Percentiles rank a stretch among this genome's conserved stretches.
Conservation (phyloP, 345 rosid species). For the Syzygium grande region DNA sequence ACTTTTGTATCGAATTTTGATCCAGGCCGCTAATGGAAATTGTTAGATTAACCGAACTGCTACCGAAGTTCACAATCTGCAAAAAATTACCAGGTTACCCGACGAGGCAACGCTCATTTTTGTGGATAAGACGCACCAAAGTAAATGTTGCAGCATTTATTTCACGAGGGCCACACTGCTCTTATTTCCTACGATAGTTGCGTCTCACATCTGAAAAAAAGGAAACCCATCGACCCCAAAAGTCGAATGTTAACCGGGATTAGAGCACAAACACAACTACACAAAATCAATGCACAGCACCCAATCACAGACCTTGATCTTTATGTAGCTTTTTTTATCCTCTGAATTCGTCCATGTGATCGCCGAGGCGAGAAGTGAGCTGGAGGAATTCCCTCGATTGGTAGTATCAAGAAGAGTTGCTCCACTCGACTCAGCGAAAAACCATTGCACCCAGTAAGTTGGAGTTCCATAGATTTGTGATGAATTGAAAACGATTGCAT, state of each 20-base stretch:
- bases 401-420: conserved; percentile 59
- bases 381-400: conserved; percentile 36
- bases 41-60: conserved; percentile 32
- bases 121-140: not conserved
- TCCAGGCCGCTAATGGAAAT: conserved; percentile 52
- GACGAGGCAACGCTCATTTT: not conserved
- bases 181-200: not conserved
- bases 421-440: conserved; percentile 73
- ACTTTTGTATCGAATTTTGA: conserved; percentile 21
- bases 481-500: conserved; percentile 84
- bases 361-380: conserved; percentile 57
- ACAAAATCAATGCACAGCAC: not conserved
- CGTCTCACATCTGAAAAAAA: not conserved
- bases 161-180: not conserved
- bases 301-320: conserved; percentile 45
- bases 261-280: not conserved
- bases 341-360: conserved; percentile 37
- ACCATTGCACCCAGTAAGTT: conserved; percentile 83
- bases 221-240: not conserved
- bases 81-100: not conserved
- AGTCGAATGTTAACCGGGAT: not conserved
- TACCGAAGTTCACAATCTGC: conserved; percentile 80
- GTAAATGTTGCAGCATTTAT: not conserved
- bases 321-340: conserved; percentile 37
- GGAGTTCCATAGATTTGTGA: conserved; percentile 81